Conservation (phyloP, 148 eudicot genomes). For the Fallopia convolvulus region DNA sequence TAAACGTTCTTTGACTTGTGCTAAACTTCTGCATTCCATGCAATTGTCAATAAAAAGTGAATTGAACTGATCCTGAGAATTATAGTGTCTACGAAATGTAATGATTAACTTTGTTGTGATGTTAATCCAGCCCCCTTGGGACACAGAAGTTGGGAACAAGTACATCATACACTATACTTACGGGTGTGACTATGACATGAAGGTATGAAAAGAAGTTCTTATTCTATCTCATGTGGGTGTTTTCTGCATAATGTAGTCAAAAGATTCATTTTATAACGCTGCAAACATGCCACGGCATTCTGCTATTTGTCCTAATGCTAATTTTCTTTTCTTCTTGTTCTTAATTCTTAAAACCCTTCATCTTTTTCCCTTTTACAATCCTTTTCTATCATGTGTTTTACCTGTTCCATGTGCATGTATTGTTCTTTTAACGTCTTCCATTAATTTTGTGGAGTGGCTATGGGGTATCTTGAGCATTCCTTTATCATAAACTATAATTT, state of each 20-base stretch:
- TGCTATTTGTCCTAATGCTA: background rate
- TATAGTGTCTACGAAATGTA: background rate
- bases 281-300: background rate
- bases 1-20: background rate
- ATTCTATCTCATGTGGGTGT: background rate
- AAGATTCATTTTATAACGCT: background rate
- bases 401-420: too few species aligned
- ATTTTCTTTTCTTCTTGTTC: too few species aligned
- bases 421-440: background rate
- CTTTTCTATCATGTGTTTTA: too few species aligned
- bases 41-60: background rate
- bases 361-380: too few species aligned
- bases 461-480: background rate
- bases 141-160: slow-evolving; percentile 62
- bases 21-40: background rate
- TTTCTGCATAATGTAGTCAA: background rate
- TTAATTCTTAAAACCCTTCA: too few species aligned
- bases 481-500: background rate
- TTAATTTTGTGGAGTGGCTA: background rate
- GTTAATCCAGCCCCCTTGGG: slow-evolving; percentile 91
- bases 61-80: background rate
- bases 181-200: slow-evolving; percentile 92
- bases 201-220: slow-evolving; percentile 35
- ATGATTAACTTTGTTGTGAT: slow-evolving; percentile 10
- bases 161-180: slow-evolving; percentile 94